Conservation (phyloP, 345 rosid genomes). For the Acer yangbiense region DNA sequence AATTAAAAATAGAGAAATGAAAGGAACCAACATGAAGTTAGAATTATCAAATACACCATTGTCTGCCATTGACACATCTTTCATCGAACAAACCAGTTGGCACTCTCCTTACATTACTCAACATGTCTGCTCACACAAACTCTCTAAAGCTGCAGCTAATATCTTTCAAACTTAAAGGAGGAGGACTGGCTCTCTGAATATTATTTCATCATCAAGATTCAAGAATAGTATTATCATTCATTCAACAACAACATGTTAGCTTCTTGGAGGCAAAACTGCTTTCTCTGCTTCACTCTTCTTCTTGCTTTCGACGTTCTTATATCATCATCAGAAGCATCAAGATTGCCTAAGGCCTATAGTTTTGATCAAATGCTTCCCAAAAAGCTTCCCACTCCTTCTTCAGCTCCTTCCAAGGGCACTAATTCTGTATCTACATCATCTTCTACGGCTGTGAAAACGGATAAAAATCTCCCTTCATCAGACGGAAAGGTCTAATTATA, state of each 20-base stretch:
- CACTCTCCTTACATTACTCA: slow-evolving; percentile 57
- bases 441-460: slow-evolving; percentile 34
- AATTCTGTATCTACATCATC: slow-evolving; percentile 56
- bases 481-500: slow-evolving; percentile 58
- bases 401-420: slow-evolving; percentile 92
- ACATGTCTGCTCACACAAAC: slow-evolving; percentile 55
- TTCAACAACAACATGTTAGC: slow-evolving; percentile 29
- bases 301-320: slow-evolving; percentile 36
- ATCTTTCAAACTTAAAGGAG: slow-evolving; percentile 24
- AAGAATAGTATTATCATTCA: neutral
- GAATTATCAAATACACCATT: slow-evolving; percentile 49
- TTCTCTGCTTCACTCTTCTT: slow-evolving; percentile 38
- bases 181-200: slow-evolving; percentile 21
- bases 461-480: slow-evolving; percentile 41
- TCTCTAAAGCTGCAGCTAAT: slow-evolving; percentile 40
- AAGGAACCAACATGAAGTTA: too few species aligned
- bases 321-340: slow-evolving; percentile 52
- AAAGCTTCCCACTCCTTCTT: slow-evolving; percentile 71
- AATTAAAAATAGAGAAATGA: slow-evolving; percentile 23
- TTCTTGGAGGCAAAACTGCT: slow-evolving; percentile 45
- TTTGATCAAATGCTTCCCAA: slow-evolving; percentile 82
- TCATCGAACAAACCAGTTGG: slow-evolving; percentile 70
- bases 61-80: slow-evolving; percentile 81
- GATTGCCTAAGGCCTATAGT: slow-evolving; percentile 52
- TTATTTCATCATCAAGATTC: neutral